phyloP scores from a whole-genome alignment of 83 land plant genomes.

The Thuja plicata region DNA sequence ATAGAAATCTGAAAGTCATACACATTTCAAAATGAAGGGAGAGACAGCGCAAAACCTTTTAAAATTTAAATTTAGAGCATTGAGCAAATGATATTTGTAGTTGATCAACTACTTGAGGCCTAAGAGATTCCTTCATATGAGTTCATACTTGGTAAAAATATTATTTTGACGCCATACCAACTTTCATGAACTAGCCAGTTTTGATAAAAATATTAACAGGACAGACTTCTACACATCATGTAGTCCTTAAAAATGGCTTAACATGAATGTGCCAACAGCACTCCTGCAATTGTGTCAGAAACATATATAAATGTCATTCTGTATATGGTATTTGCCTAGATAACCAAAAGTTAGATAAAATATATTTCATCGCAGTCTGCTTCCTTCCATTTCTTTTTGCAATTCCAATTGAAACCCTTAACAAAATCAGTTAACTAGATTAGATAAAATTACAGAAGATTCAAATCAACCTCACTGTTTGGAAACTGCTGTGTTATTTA shows the following conservation, averaged over 20 bases:
- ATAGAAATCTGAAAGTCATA: not conserved
- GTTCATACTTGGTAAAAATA: no score
- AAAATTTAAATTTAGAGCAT: not conserved
- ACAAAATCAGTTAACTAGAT: not conserved
- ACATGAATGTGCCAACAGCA: not conserved
- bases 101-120: not conserved
- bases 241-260: not conserved
- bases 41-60: not conserved
- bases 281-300: not conserved
- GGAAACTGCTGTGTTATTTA: not conserved
- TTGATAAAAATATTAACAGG: not conserved
- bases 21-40: not conserved
- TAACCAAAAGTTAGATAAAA: no score
- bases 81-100: no score
- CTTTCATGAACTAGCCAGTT: not conserved
- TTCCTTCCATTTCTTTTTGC: not conserved
- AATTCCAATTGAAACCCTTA: not conserved
- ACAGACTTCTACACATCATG: not conserved
- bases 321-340: not conserved
- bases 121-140: not conserved
- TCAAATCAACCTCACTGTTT: not conserved
- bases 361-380: no score
- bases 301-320: not conserved
- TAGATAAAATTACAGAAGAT: not conserved
- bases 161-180: not conserved